Conservation (phyloP, 163 green algal species). For the Prototheca stagnorum region DNA sequence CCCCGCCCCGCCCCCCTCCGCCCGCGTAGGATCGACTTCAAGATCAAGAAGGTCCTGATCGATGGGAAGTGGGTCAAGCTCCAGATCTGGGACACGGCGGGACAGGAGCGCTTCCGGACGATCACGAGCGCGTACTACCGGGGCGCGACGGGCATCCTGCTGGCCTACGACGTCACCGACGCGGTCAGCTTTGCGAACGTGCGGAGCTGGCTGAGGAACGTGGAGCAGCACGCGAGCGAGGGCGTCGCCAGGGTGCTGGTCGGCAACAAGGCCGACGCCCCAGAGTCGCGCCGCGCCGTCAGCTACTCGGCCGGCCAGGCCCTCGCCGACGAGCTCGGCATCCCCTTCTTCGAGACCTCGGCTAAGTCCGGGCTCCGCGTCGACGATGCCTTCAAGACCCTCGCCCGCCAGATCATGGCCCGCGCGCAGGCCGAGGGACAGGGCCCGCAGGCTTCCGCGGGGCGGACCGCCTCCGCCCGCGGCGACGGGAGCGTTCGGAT, state of each 20-base stretch:
- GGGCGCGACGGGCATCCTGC: slow-evolving; percentile 88
- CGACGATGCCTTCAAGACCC: slow-evolving; percentile 54
- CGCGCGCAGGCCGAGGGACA: not conserved
- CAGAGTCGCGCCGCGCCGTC: slow-evolving; percentile 56
- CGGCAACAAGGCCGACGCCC: slow-evolving; percentile 95
- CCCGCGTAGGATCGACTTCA: slow-evolving; percentile 91
- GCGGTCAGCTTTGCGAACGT: slow-evolving; percentile 94
- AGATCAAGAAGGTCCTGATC: slow-evolving; percentile 91
- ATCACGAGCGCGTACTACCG: slow-evolving; percentile 97
- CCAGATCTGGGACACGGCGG: slow-evolving; percentile 98
- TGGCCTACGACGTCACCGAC: slow-evolving; percentile 95
- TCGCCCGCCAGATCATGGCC: not conserved
- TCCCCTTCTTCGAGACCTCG: slow-evolving; percentile 90
- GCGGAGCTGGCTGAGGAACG: slow-evolving; percentile 94
- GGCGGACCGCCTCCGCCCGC: not conserved
- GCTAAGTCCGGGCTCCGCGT: slow-evolving; percentile 84
- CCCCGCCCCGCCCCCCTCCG: too few species aligned
- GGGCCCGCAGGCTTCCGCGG: not conserved
- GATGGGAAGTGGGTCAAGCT: slow-evolving; percentile 91
- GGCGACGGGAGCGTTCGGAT: not conserved
- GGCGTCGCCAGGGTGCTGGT: slow-evolving; percentile 91
- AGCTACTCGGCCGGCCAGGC: slow-evolving; percentile 52
- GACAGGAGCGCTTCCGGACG: slow-evolving; percentile 92
- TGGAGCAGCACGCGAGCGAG: slow-evolving; percentile 87
- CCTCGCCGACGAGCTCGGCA: slow-evolving; percentile 79